phyloP scores from a whole-genome alignment of 805 yeast species.

The Candida ipomoeae region DNA sequence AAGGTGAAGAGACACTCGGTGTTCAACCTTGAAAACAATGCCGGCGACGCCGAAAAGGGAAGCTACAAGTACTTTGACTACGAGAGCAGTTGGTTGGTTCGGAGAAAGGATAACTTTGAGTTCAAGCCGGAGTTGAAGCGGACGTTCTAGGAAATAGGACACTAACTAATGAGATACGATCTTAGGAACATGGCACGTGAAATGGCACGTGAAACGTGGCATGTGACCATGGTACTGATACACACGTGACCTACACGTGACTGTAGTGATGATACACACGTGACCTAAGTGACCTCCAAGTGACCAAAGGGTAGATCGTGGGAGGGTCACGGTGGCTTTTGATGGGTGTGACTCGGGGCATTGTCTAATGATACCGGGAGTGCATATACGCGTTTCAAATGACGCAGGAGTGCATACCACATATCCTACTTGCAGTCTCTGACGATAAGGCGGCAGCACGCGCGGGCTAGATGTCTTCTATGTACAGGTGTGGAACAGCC shows the following conservation, averaged over 20 bases:
- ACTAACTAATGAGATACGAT: not conserved
- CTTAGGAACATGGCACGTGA: too few relatives aligned
- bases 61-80: constrained; percentile 82
- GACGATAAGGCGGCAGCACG: not conserved
- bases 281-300: too few relatives aligned
- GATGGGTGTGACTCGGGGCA: not conserved
- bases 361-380: not conserved
- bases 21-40: constrained; percentile 14
- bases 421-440: not conserved
- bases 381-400: not conserved
- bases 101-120: constrained; percentile 39
- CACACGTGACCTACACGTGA: too few relatives aligned
- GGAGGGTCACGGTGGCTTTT: too few relatives aligned
- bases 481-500: too few relatives aligned
- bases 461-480: too few relatives aligned
- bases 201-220: too few relatives aligned
- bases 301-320: too few relatives aligned
- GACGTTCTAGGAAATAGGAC: constrained; percentile 17
- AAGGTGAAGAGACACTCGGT: constrained; percentile 36
- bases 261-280: too few relatives aligned
- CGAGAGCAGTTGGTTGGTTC: constrained; percentile 53
- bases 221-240: too few relatives aligned
- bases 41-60: constrained; percentile 40
- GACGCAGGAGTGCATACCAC: not conserved
- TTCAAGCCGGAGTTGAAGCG: constrained; percentile 31